These are phyloP conservation scores for Pueraria montana DNA, from an alignment of 306 rosid species.

Conservation along the genomic window DNA sequence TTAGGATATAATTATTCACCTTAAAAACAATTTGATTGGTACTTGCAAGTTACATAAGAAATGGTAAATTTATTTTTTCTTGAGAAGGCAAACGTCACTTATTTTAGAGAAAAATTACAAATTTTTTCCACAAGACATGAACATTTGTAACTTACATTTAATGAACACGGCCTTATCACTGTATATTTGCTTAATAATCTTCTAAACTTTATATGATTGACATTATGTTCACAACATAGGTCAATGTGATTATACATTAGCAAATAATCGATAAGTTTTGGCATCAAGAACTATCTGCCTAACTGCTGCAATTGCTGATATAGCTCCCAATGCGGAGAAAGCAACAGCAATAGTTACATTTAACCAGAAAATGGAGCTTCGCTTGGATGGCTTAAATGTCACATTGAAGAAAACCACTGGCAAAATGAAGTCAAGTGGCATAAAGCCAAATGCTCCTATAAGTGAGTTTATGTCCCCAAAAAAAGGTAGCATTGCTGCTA, in stretches of 20 bases:
- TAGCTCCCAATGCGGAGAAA: background rate
- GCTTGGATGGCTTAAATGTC: constrained; percentile 65
- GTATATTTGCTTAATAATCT: background rate
- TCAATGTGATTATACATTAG: background rate
- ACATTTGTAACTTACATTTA: no score
- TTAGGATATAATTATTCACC: no score
- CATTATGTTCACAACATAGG: background rate
- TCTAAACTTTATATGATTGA: background rate
- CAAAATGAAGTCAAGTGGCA: constrained; percentile 73
- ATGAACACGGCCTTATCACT: background rate
- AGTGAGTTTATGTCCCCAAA: constrained; percentile 65
- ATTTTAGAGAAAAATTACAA: background rate
- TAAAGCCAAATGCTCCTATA: constrained; percentile 72
- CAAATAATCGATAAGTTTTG: background rate
- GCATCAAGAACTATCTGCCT: constrained; percentile 10
- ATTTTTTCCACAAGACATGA: background rate
- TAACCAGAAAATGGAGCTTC: constrained; percentile 55
- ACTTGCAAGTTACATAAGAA: background rate
- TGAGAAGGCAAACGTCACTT: background rate
- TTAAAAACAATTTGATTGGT: no score
- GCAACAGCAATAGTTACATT: constrained; percentile 10
- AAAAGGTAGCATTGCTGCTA: constrained; percentile 77
- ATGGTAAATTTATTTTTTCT: background rate
- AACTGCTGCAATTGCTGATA: background rate
- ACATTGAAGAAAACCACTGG: constrained; percentile 67